Evolutionary conservation across 176 grass and related monocot species (phyloP), one percentile per base, ranked within the genome.

Genomic region (Areca catechu): DNA sequence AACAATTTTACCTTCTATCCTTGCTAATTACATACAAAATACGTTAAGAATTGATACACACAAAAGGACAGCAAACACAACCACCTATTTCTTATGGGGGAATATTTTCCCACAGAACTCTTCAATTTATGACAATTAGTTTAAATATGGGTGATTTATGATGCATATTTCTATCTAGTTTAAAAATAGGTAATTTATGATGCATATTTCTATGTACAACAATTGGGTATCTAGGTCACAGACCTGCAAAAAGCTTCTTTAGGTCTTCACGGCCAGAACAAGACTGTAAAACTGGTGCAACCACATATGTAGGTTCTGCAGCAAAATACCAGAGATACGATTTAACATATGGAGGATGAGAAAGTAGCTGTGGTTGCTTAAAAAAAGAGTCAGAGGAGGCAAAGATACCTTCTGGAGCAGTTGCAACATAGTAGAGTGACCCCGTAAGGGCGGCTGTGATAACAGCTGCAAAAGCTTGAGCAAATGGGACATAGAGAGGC

Each of bases 291-390:
- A 83, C 65, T 21, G 92, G 86, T 62, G 86, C 63, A 49, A 96
- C 92, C 37, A 96, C 92, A 69, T 96, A 96, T 0, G 83, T 90
- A 68, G 92, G 92, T 67, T 96, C 92, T 96, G 86, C 56, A 77
- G 67, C 18, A 27, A 47, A 53, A 77, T 23, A 20, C 16, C 2
- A 5, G 0, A 30, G 10, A 52, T 52, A 25, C 18, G 5, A 24
- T 23, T 16, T 0, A 51, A 22, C 21, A 57, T 23, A 6, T 57
- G 14, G 22, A 57, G 22, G 14, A 14, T 14, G 34, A 43, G 34
- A 14, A 7, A 12, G 9, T 12, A 12, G 34, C 34, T 10, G 34
- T 43, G 34, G 34, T 43, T 43, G 34, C 34, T 12, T 12, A 25
- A 12, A 21, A 23, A 1, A 25, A 24, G 23, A 15, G 24, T 18